These are phyloP conservation scores for Diddensiella transvaalensis DNA, from an alignment of 805 yeast genomes.

Conservation along the genomic window DNA sequence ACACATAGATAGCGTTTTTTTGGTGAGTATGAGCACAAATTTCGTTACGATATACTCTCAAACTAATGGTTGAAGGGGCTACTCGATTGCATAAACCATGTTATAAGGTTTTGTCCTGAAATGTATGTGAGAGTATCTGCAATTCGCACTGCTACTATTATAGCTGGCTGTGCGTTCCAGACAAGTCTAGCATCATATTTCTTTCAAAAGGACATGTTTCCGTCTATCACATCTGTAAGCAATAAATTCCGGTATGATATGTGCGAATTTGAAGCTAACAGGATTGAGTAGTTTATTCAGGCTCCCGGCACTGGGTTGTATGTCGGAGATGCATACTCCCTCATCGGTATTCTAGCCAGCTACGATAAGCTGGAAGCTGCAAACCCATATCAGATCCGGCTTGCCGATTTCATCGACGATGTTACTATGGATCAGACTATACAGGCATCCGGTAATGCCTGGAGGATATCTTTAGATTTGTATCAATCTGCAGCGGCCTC, in stretches of 20 bases:
- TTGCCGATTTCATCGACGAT: constrained; percentile 39
- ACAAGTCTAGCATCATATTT: constrained; percentile 35
- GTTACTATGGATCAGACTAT: constrained; percentile 33
- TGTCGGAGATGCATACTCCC: constrained; percentile 35
- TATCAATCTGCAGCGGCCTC: constrained; percentile 4
- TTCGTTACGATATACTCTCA: too few relatives aligned
- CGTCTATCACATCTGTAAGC: constrained; percentile 26
- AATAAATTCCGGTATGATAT: not conserved
- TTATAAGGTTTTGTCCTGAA: constrained; percentile 24
- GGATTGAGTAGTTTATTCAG: constrained; percentile 28
- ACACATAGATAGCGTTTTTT: constrained; percentile 30
- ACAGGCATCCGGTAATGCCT: constrained; percentile 27
- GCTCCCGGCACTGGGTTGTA: constrained; percentile 23
- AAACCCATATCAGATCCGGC: constrained; percentile 35
- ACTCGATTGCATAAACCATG: constrained; percentile 26
- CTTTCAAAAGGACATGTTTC: constrained; percentile 36
- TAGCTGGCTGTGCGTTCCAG: constrained; percentile 32
- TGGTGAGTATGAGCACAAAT: too few relatives aligned
- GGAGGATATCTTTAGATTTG: constrained; percentile 20
- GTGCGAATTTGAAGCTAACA: not conserved
- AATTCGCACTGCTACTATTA: constrained; percentile 28
- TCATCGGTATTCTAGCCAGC: constrained; percentile 37
- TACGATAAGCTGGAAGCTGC: constrained; percentile 36
- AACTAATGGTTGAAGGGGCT: constrained; percentile 21
- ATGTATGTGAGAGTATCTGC: constrained; percentile 26